These are phyloP conservation scores for Dactylellina sp. DNA, from an alignment of 2,329 filamentous ascomycete species.

Conservation along the genomic window DNA sequence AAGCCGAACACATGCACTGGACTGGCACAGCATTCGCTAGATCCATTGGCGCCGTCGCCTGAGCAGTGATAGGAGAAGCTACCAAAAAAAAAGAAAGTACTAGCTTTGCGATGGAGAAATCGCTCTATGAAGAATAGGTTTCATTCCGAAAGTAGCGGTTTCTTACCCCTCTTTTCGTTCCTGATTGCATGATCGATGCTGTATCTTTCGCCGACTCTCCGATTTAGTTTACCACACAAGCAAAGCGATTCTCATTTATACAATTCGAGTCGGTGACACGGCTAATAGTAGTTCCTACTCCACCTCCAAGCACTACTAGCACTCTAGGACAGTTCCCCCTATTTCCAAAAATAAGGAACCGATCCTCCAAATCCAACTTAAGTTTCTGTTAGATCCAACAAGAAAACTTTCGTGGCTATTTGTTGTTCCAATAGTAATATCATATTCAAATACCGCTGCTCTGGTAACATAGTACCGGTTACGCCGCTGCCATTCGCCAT, in stretches of 20 bases:
- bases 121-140: conserved; percentile 2
- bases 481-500: background rate
- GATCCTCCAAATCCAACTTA: conserved; percentile 3
- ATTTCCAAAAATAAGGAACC: conserved; percentile 14
- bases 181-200: conserved; percentile 33
- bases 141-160: background rate
- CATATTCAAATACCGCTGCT: conserved; percentile 7
- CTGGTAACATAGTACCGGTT: conserved; percentile 1
- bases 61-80: conserved; percentile 8
- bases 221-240: conserved; percentile 6
- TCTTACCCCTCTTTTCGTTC: conserved; percentile 49
- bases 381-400: conserved; percentile 20
- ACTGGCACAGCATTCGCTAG: conserved; percentile 9
- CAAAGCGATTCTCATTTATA: conserved; percentile 14
- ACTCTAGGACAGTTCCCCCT: conserved; percentile 3
- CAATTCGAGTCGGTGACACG: background rate
- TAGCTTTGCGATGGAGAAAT: conserved; percentile 8
- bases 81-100: background rate
- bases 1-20: conserved; percentile 10
- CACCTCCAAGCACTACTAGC: conserved; percentile 13
- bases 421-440: conserved; percentile 2
- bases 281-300: conserved; percentile 19
- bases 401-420: background rate
- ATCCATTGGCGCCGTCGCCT: background rate
- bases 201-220: conserved; percentile 29